A percentile compares a stretch with the other conserved stretches of the same genome.
These are phyloP conservation scores for Magnaporthiopsis poae DNA, from an alignment of 2,329 filamentous ascomycete genomes.

Conservation along the genomic window DNA sequence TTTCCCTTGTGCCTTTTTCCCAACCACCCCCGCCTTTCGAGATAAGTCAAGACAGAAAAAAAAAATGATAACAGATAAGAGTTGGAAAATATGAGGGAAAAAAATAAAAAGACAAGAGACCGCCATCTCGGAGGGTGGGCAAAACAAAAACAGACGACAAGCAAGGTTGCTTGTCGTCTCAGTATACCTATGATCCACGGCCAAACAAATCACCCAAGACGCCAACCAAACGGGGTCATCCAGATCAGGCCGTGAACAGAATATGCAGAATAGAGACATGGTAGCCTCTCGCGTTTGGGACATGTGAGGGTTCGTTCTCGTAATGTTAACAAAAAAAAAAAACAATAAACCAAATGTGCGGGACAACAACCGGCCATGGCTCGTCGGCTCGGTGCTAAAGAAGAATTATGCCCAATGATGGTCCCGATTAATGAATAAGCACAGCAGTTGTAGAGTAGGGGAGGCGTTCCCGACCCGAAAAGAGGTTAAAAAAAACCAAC, in stretches of 20 bases:
- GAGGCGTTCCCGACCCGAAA: not conserved
- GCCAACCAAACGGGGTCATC: not conserved
- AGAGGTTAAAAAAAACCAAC: not conserved
- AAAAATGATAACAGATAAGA: not conserved
- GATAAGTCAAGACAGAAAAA: no score
- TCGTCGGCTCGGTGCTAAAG: not conserved
- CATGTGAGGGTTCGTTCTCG: not conserved
- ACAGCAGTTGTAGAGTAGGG: not conserved
- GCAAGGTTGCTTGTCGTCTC: not conserved
- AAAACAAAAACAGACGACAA: no score
- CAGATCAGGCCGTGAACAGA: not conserved
- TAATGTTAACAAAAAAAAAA: not conserved
- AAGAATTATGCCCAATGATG: slow-evolving; percentile 1
- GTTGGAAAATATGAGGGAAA: not conserved
- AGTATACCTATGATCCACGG: not conserved
- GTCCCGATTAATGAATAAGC: not conserved
- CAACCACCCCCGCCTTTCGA: not conserved
- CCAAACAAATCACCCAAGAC: not conserved
- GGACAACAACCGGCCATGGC: not conserved
- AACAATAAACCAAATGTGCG: not conserved
- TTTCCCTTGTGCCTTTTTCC: not conserved
- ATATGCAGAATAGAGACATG: not conserved
- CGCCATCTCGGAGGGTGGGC: not conserved
- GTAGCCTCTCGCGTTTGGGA: not conserved
- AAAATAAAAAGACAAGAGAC: not conserved